Percentiles rank a stretch among this genome's conserved stretches.
Evolutionary conservation across 208 protist genomes (phyloP).

Genomic region (Leishmania martiniquensis): DNA sequence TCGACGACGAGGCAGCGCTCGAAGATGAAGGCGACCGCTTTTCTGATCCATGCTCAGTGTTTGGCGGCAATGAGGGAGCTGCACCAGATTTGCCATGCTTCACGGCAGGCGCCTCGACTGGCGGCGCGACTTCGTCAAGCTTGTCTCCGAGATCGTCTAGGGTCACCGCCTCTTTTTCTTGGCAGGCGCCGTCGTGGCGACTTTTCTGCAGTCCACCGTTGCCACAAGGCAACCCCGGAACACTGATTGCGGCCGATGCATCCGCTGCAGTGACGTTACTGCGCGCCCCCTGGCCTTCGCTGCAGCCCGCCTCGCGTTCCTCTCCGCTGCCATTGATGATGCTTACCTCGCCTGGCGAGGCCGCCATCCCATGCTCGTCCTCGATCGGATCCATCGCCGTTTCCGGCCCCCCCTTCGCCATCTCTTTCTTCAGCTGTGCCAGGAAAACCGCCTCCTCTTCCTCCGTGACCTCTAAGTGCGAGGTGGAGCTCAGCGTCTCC

Average conservation of each 20-base stretch:
- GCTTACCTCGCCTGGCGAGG: neutral
- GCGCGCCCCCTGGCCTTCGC: neutral
- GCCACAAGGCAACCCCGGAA: neutral
- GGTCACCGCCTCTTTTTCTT: neutral
- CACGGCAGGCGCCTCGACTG: neutral
- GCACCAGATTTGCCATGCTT: neutral
- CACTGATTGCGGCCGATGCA: neutral
- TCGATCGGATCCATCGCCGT: neutral
- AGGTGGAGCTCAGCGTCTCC: constrained; percentile 2
- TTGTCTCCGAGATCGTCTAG: neutral
- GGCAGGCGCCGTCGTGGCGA: neutral
- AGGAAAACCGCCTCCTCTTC: constrained; percentile 25
- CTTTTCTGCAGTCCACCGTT: neutral
- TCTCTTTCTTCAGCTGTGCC: constrained; percentile 25
- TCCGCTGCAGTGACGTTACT: neutral
- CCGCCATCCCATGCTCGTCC: neutral
- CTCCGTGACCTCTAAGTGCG: constrained; percentile 23
- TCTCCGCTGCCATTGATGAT: constrained; percentile 1
- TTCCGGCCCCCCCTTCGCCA: constrained; percentile 4
- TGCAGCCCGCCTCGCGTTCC: neutral
- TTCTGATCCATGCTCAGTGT: neutral
- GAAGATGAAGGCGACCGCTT: neutral
- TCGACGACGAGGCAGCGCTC: neutral
- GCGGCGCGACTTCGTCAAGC: neutral
- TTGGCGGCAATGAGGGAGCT: neutral